phyloP scores from a whole-genome alignment of 257 asterid genomes.

The Solanum acaule region DNA sequence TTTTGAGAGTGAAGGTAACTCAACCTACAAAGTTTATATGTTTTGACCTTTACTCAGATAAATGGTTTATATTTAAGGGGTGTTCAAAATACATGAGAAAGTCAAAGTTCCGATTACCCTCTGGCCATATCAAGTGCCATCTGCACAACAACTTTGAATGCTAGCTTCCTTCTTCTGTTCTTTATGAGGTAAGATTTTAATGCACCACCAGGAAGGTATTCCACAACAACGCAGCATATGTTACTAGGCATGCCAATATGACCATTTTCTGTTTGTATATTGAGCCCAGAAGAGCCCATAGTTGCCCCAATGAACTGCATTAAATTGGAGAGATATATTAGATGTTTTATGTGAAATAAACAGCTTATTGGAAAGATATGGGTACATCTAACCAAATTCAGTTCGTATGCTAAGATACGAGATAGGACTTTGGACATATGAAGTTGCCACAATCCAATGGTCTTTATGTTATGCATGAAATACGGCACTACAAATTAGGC shows the following conservation, averaged over 20 bases:
- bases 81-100: neutral
- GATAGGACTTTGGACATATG: neutral
- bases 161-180: conserved; percentile 66
- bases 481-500: neutral
- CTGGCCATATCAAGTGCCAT: conserved; percentile 82
- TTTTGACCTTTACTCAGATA: neutral
- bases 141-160: conserved; percentile 79
- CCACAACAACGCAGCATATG: conserved; percentile 73
- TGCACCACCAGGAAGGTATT: conserved; percentile 83
- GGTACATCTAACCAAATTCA: neutral
- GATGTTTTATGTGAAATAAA: neutral
- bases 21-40: conserved; percentile 34
- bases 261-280: conserved; percentile 73
- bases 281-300: conserved; percentile 72
- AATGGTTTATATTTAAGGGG: neutral
- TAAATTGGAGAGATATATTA: neutral
- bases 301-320: conserved; percentile 84
- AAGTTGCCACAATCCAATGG: neutral
- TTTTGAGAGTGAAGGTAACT: conserved; percentile 81
- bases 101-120: conserved; percentile 34
- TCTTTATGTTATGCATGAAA: neutral
- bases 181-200: conserved; percentile 70
- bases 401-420: neutral
- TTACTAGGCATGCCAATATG: conserved; percentile 85
- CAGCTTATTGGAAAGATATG: neutral